Evolutionary conservation across 176 grass and related monocot species (phyloP).

Genomic region (Puccinellia tenuiflora): DNA sequence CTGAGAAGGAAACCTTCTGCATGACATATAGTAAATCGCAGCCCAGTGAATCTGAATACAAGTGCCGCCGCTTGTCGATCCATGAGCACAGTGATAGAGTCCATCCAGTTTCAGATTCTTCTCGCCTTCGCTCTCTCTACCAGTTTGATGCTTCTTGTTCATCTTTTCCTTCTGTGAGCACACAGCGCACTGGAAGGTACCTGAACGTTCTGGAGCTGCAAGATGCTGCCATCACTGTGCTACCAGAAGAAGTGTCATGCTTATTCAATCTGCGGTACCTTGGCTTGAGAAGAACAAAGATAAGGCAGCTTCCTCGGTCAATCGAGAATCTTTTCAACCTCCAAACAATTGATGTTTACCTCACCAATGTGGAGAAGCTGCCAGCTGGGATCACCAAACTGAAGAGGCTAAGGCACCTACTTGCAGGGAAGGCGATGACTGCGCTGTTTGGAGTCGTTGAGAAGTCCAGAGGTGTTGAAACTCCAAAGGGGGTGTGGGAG

Average conservation of each 20-base stretch:
- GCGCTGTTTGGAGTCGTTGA: background rate
- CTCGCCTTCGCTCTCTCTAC: conserved; percentile 21
- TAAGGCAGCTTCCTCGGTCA: conserved; percentile 17
- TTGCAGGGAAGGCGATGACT: conserved; percentile 10
- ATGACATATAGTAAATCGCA: background rate
- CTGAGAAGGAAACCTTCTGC: conserved; percentile 16
- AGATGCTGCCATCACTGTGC: background rate
- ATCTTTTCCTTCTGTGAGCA: background rate
- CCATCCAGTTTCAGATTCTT: background rate
- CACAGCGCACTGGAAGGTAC: background rate
- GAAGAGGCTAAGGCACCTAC: conserved; percentile 26
- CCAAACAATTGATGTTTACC: conserved; percentile 25
- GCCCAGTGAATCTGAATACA: background rate
- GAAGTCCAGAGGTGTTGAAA: conserved; percentile 9
- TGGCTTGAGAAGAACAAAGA: conserved; percentile 25
- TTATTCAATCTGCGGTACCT: conserved; percentile 32
- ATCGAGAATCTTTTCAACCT: conserved; percentile 25
- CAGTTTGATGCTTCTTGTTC: conserved; percentile 1
- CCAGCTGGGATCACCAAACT: conserved; percentile 32
- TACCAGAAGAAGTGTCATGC: conserved; percentile 14
- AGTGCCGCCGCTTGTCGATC: background rate
- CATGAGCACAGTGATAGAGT: conserved; percentile 15
- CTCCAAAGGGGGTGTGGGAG: background rate
- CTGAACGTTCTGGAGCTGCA: conserved; percentile 5
- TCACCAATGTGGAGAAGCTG: conserved; percentile 21